A percentile compares a stretch with the other conserved stretches of the same genome.
Conservation (phyloP, 2,329 filamentous ascomycete species). For the Xylariaceae sp. region DNA sequence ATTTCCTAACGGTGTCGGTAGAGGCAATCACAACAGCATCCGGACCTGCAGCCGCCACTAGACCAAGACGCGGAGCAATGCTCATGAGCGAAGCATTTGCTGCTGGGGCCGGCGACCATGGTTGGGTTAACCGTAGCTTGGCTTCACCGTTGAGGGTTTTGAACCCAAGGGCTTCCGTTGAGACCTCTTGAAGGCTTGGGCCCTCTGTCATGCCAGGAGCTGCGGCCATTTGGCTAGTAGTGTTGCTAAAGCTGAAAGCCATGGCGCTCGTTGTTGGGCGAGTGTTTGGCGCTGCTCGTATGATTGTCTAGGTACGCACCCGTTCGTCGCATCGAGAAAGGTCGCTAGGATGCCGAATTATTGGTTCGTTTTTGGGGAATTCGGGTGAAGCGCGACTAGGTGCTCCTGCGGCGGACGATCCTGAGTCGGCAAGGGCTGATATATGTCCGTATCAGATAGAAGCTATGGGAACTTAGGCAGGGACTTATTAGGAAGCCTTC, state of each 20-base stretch:
- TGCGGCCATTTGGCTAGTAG: constrained; percentile 19
- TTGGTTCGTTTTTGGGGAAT: too few species aligned
- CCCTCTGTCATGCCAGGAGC: constrained; percentile 41
- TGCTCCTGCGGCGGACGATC: too few species aligned
- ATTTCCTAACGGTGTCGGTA: constrained; percentile 72
- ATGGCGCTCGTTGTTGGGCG: constrained; percentile 8
- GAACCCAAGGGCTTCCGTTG: constrained; percentile 85
- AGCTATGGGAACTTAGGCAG: too few species aligned
- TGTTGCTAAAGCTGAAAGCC: constrained; percentile 26
- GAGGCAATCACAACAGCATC: constrained; percentile 71
- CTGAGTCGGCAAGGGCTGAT: too few species aligned
- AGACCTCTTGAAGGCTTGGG: constrained; percentile 69
- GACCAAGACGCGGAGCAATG: constrained; percentile 72
- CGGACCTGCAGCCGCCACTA: constrained; percentile 84
- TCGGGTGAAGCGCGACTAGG: too few species aligned
- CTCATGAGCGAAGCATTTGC: constrained; percentile 78
- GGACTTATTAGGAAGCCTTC: too few species aligned
- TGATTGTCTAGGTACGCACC: too few species aligned
- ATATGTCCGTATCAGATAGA: too few species aligned
- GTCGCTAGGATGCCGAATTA: too few species aligned
- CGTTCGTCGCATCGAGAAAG: too few species aligned
- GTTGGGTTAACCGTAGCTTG: constrained; percentile 74
- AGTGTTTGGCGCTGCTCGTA: too few species aligned
- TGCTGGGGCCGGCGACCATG: constrained; percentile 74
- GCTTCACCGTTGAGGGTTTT: constrained; percentile 73